phyloP scores from a whole-genome alignment of 768 basidiomycete genomes.

The Astraeus odoratus region DNA sequence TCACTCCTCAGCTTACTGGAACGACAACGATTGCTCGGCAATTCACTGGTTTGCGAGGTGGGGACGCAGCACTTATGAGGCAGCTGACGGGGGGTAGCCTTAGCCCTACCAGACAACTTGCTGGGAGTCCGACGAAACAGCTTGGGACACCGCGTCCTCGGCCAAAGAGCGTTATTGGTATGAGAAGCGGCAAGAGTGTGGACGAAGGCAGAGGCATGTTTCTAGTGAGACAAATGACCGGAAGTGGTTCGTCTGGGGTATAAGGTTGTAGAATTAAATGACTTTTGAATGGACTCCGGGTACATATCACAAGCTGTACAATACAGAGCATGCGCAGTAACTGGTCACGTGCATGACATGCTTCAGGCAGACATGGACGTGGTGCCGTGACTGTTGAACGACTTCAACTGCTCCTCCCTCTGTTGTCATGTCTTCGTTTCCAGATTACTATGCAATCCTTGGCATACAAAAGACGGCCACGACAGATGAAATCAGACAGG shows the following conservation, averaged over 20 bases:
- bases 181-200: constrained; percentile 51
- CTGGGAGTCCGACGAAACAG: constrained; percentile 66
- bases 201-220: constrained; percentile 69
- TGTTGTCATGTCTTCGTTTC: constrained; percentile 61
- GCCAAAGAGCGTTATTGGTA: constrained; percentile 74
- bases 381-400: constrained; percentile 7
- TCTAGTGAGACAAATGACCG: constrained; percentile 75
- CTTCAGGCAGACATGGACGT: constrained; percentile 7
- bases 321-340: too few relatives aligned
- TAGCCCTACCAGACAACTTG: constrained; percentile 61
- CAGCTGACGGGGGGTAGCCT: constrained; percentile 64
- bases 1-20: constrained; percentile 57
- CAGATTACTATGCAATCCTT: constrained; percentile 73
- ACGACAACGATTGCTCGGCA: constrained; percentile 69
- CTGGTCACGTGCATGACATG: not conserved
- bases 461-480: constrained; percentile 48
- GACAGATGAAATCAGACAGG: constrained; percentile 64
- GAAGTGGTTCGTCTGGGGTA: constrained; percentile 29
- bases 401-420: constrained; percentile 7
- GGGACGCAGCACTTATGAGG: constrained; percentile 32
- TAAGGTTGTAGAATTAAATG: constrained; percentile 7
- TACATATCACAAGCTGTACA: too few relatives aligned
- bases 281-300: too few relatives aligned
- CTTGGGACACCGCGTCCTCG: constrained; percentile 47
- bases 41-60: constrained; percentile 55